Conservation (phyloP, 1,284 basidiomycete genomes). For the Leccinum solheimii region DNA sequence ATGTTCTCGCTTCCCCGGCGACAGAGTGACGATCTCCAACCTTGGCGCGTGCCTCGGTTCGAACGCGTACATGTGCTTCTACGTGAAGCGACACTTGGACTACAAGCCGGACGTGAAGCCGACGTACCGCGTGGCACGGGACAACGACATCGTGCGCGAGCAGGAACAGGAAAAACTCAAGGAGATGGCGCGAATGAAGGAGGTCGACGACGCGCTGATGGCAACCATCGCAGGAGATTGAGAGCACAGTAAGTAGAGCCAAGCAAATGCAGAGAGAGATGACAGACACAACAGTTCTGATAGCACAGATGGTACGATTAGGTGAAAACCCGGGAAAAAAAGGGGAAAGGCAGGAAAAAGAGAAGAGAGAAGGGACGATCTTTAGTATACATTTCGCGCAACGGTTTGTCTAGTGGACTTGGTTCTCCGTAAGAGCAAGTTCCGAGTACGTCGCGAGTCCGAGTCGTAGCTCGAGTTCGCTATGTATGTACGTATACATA, state of each 20-base stretch:
- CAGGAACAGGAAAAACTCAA: slow-evolving; percentile 41
- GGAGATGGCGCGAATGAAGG: slow-evolving; percentile 52
- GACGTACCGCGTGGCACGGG: slow-evolving; percentile 68
- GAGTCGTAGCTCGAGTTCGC: slow-evolving; percentile 1
- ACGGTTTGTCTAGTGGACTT: slow-evolving; percentile 18
- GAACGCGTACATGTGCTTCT: slow-evolving; percentile 88
- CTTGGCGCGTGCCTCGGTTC: slow-evolving; percentile 69
- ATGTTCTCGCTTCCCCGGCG: not conserved
- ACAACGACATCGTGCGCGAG: slow-evolving; percentile 66
- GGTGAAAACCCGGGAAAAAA: not conserved
- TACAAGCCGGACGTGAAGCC: slow-evolving; percentile 72
- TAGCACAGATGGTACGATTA: not conserved
- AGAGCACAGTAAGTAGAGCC: not conserved
- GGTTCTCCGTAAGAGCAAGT: slow-evolving; percentile 4
- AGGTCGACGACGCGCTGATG: slow-evolving; percentile 62
- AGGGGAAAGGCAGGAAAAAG: not conserved
- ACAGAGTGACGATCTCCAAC: slow-evolving; percentile 70
- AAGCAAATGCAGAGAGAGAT: not conserved
- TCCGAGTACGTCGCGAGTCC: slow-evolving; percentile 14
- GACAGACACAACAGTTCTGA: not conserved
- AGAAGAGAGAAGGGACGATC: not conserved
- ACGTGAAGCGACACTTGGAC: slow-evolving; percentile 83
- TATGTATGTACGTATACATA: slow-evolving; percentile 10
- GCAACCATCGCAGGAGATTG: slow-evolving; percentile 41
- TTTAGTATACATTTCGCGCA: slow-evolving; percentile 20